Percentiles rank a stretch among this genome's conserved stretches.
Conservation (phyloP, 1,284 basidiomycete genomes). For the Cryptococcus sp. region DNA sequence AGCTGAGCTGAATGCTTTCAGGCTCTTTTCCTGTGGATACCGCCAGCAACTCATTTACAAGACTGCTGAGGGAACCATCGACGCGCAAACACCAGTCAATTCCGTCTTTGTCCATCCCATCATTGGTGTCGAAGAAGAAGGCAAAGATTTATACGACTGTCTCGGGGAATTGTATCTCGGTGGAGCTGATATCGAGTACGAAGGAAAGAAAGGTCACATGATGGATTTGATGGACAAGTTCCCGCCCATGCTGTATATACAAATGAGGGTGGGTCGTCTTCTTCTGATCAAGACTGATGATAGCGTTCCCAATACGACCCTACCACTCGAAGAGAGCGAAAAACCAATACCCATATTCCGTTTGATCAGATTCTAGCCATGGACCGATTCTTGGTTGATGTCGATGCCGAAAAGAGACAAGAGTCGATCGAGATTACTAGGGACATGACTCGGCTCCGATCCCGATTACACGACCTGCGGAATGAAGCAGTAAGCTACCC, state of each 20-base stretch:
- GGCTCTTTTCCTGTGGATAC: conserved; percentile 83
- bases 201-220: conserved; percentile 80
- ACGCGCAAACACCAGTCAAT: conserved; percentile 59
- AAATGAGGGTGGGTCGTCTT: conserved; percentile 66
- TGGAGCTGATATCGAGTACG: conserved; percentile 75
- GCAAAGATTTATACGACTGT: conserved; percentile 86
- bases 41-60: conserved; percentile 64
- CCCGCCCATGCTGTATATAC: conserved; percentile 89
- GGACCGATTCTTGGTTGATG: conserved; percentile 84
- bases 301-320: conserved; percentile 94
- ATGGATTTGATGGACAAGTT: conserved; percentile 80
- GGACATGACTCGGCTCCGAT: conserved; percentile 60
- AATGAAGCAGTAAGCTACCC: conserved; percentile 62
- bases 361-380: conserved; percentile 82
- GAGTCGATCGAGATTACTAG: conserved; percentile 65
- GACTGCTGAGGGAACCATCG: conserved; percentile 48
- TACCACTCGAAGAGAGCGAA: conserved; percentile 65
- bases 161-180: conserved; percentile 82
- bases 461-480: conserved; percentile 62
- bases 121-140: conserved; percentile 80
- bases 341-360: conserved; percentile 91
- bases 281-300: no score
- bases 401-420: conserved; percentile 64
- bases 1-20: conserved; percentile 35
- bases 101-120: conserved; percentile 91